These are phyloP conservation scores for Sclerotiophoma versabilis DNA, from an alignment of 2,329 filamentous ascomycete species.

Conservation along the genomic window DNA sequence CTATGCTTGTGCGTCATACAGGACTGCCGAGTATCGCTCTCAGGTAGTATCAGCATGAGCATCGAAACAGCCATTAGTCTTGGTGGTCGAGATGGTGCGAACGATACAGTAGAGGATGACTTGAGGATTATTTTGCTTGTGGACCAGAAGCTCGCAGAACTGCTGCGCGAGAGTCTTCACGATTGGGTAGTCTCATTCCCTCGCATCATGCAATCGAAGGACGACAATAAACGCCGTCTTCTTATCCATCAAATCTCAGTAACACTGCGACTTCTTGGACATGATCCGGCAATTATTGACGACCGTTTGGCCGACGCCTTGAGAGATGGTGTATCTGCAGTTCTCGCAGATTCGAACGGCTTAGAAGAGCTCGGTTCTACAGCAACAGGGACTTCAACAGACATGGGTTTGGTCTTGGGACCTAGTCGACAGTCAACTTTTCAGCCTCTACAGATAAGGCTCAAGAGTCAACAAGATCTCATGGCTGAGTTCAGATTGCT, in stretches of 20 bases:
- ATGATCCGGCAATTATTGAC: slow-evolving; percentile 70
- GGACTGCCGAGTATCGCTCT: slow-evolving; percentile 76
- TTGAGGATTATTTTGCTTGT: slow-evolving; percentile 69
- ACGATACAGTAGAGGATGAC: slow-evolving; percentile 51
- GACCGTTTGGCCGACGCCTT: slow-evolving; percentile 72
- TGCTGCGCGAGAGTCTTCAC: slow-evolving; percentile 74
- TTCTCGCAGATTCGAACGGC: slow-evolving; percentile 50
- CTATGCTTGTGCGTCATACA: slow-evolving; percentile 80
- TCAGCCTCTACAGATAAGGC: slow-evolving; percentile 62
- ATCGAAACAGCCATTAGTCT: slow-evolving; percentile 83
- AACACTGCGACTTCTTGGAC: slow-evolving; percentile 70
- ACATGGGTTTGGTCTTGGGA: slow-evolving; percentile 26
- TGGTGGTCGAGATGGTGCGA: slow-evolving; percentile 54
- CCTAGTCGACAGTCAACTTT: slow-evolving; percentile 54
- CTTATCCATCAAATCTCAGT: slow-evolving; percentile 79
- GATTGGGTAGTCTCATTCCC: slow-evolving; percentile 84
- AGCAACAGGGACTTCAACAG: slow-evolving; percentile 9
- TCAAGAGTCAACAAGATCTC: slow-evolving; percentile 71
- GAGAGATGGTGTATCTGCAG: slow-evolving; percentile 72
- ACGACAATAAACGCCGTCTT: slow-evolving; percentile 77
- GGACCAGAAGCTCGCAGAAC: slow-evolving; percentile 67
- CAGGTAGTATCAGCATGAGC: slow-evolving; percentile 72
- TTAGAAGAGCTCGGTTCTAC: slow-evolving; percentile 28
- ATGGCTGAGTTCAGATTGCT: slow-evolving; percentile 67
- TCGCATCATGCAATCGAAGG: slow-evolving; percentile 80